Base-by-base conservation (phyloP, 441 rosid genomes). In the Lepidium campestre region DNA sequence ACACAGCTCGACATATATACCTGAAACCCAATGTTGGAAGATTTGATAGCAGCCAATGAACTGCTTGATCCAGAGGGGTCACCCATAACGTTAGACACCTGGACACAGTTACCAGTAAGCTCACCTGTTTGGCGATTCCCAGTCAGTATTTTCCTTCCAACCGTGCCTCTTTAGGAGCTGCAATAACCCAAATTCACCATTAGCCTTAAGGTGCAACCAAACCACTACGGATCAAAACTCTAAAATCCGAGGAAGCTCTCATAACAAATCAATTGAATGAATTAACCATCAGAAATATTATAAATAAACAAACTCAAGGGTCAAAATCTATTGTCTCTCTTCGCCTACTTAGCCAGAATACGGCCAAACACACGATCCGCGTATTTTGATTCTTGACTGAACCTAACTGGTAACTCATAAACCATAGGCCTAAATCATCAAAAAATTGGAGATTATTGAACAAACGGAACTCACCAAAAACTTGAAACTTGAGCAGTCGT, bases 11-110 rank as follows among this genome's bases (percentile, higher is more conserved):
- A 18, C 3, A 36, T 31, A 44, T 9, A 17, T 66, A 89, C 96
- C 88, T 87, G 82, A 76, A 85, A 91, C 1, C 97, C 94, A 67
- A 81, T 80, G 76, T 91, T 89, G 36, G 88, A 78, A 42, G 94
- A 81, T 53, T 58, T 67, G 23, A 87, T 88, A 25, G 87, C 85
- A 6, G 71, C 64, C 40, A 70, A 46, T 36, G 87, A 67, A 20
- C 69, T 41, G 19, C 76, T 74, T 29, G 84, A 57, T 58, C 68
- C 77, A 62, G 50, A 23, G 0, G 71, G 42, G 44, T 84, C 86
- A 19, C 78, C 79, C 74, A 73, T 66, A 13, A 25, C 61, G 22
- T 19, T 64, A 3, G 4, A 55, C 44, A 46, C 60, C 65, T 62
- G 13, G 25, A 44, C 22, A 10, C 15, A 45, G 34, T 29, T 7